Base-by-base conservation (phyloP, 208 protist species). In the Wallacemonas sp. region DNA sequence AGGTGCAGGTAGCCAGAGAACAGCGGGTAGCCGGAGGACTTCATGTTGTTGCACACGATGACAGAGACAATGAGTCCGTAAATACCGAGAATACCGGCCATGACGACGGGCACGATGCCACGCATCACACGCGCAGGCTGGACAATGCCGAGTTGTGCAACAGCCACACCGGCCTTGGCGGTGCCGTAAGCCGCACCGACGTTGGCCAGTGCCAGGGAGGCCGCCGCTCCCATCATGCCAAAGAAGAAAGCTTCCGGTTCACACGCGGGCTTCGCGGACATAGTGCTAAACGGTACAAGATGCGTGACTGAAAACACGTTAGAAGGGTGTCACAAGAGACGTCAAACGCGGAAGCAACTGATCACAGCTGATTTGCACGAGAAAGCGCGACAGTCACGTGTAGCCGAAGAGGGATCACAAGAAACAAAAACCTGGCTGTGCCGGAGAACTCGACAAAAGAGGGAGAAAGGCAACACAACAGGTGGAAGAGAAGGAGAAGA, bases 101-200 rank as follows among this genome's bases (percentile, higher is more conserved):
- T 96, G 30, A 97, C 87, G 22, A 95, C 87, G 22, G 92, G 90
- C 52, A 97, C 85, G 58, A 94, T 97, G 37, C 86, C 87, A 27
- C 87, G 85, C 95, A 99, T 98, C 48, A 99, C 94, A 19, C 95
- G 79, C 21, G 93, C 78, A 1, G 92, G 96, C 55, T 92, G 78
- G 62, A 97, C 90, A 39, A 99, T 98, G 74, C 98, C 97, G 66
- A 99, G 96, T 61, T 95, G 90, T 3, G 96, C 86, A 32, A 99
- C 97, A 34, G 98, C 97, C 29, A 99, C 96, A 6, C 97, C 96
- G 13, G 93, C 85, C 83, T 99, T 99, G 15, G 98, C 97, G 9
- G 98, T 99, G 24, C 98, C 98, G 67, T 99, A 99, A 9, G 98
- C 97, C 32, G 98, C 96, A 17, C 98, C 98, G 39, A 99, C 80